phyloP scores from a whole-genome alignment of 345 rosid species.

The Lepidium africanum region DNA sequence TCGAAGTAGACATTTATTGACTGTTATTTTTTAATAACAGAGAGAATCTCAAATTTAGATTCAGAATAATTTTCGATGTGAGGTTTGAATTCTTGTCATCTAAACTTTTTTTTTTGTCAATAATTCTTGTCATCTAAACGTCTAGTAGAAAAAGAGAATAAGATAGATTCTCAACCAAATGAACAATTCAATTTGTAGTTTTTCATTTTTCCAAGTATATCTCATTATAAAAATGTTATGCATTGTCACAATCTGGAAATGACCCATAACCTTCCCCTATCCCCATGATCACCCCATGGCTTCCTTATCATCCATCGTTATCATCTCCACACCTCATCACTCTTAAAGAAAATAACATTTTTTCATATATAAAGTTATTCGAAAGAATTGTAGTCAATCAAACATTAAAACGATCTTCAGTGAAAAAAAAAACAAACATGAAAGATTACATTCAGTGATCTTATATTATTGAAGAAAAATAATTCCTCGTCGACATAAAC shows the following conservation, averaged over 20 bases:
- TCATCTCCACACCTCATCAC: conserved; percentile 1
- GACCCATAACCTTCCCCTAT: conserved; percentile 8
- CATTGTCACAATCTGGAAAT: conserved; percentile 19
- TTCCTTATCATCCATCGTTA: not conserved
- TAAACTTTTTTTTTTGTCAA: no score
- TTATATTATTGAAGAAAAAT: not conserved
- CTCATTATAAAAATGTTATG: not conserved
- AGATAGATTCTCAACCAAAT: no score
- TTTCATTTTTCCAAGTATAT: no score
- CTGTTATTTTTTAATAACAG: no score
- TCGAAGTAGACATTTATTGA: no score
- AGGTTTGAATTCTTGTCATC: no score
- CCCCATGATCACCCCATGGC: conserved; percentile 16
- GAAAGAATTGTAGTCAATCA: not conserved
- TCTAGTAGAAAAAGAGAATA: no score
- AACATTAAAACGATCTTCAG: not conserved
- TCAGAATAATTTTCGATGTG: no score
- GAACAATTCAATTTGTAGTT: no score
- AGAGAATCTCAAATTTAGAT: no score
- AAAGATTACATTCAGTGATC: not conserved
- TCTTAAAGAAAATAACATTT: not conserved
- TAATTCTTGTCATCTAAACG: no score
- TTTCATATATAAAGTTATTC: not conserved
- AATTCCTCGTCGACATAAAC: not conserved
- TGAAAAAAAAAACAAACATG: no score